These are phyloP conservation scores for Sclerotinia borealis DNA, from an alignment of 2,329 filamentous ascomycete genomes.

Conservation along the genomic window DNA sequence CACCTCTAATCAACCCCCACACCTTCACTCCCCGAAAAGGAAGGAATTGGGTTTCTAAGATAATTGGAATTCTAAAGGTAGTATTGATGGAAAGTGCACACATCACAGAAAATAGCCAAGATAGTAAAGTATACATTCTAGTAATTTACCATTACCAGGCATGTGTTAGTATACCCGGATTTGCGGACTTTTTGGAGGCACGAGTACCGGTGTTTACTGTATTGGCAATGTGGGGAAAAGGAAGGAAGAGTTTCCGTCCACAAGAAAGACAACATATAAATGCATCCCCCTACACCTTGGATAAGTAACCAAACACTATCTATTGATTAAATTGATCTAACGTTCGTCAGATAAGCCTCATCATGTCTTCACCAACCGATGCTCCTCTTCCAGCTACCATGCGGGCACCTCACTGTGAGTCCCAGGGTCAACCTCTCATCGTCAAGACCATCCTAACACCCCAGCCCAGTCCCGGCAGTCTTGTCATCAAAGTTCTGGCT, in stretches of 20 bases:
- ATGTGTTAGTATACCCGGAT: no score
- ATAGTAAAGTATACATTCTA: no score
- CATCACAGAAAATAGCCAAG: no score
- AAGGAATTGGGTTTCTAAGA: no score
- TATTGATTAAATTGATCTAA: background rate
- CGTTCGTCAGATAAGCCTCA: no score
- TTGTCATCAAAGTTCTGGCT: constrained; percentile 35
- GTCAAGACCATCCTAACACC: constrained; percentile 34
- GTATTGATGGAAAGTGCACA: no score
- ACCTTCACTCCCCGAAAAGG: no score
- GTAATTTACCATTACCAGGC: no score
- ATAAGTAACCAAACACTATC: background rate
- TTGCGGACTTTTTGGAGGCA: no score
- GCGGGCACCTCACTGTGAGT: background rate
- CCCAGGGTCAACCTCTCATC: constrained; percentile 14
- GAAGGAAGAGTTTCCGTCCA: background rate
- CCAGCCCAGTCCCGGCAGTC: constrained; percentile 32
- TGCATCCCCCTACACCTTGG: background rate
- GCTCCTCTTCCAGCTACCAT: background rate
- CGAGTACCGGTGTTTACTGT: no score
- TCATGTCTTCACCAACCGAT: background rate
- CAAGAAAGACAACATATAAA: background rate
- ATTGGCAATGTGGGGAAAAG: background rate
- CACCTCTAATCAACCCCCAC: no score
- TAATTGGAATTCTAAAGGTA: no score